phyloP scores from a whole-genome alignment of 2,329 filamentous ascomycete genomes.

The Zasmidium citrigriseum region DNA sequence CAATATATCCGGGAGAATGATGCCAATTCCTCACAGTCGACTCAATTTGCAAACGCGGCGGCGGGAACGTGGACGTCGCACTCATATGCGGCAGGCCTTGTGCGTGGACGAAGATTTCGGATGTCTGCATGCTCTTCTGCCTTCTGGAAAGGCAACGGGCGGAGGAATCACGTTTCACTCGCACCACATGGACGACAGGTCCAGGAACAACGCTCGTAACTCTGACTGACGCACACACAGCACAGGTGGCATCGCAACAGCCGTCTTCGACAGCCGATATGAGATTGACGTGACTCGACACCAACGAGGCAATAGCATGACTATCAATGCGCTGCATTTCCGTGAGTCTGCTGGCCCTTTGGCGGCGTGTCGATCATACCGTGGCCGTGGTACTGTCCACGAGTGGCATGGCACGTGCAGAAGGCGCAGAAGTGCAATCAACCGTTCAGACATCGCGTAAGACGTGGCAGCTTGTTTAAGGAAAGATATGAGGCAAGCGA shows the following conservation, averaged over 20 bases:
- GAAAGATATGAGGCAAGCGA: constrained; percentile 6
- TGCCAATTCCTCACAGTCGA: too few relatives aligned
- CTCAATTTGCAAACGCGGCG: not conserved
- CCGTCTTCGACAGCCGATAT: not conserved
- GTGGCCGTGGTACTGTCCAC: not conserved
- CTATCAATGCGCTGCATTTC: not conserved
- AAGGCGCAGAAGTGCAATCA: constrained; percentile 4
- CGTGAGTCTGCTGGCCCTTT: not conserved
- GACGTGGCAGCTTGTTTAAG: not conserved
- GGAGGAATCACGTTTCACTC: not conserved
- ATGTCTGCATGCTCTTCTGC: not conserved
- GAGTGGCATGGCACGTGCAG: constrained; percentile 11
- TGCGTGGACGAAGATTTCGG: not conserved
- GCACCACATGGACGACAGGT: not conserved
- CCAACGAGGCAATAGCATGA: not conserved
- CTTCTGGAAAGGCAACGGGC: not conserved
- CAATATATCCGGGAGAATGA: not conserved
- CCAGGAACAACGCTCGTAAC: not conserved
- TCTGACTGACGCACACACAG: not conserved
- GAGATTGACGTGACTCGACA: not conserved
- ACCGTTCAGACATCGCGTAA: constrained; percentile 7
- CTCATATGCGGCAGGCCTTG: not conserved
- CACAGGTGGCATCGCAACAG: not conserved
- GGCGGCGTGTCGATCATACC: constrained; percentile 1
- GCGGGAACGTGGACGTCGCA: not conserved